Conservation (phyloP, 495 filamentous ascomycete genomes). For the Penicillium paxilli region DNA sequence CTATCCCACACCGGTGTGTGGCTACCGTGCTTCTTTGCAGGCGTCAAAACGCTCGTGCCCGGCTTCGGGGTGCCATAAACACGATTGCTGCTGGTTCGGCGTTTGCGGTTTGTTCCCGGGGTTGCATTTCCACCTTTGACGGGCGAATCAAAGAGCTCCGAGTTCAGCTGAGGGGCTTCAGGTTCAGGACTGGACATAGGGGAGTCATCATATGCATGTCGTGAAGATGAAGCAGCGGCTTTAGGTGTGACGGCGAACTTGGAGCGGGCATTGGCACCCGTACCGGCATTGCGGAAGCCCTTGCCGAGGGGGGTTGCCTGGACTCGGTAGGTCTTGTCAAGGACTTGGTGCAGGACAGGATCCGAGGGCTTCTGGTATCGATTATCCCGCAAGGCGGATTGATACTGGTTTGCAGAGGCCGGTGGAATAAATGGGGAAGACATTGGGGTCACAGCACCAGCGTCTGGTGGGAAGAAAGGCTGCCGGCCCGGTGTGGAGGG, state of each 20-base stretch:
- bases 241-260: constrained; percentile 42
- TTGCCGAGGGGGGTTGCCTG: constrained; percentile 82
- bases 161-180: constrained; percentile 75
- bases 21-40: constrained; percentile 38
- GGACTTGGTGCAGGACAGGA: constrained; percentile 79
- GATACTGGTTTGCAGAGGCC: constrained; percentile 35
- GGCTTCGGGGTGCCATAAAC: constrained; percentile 55
- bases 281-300: constrained; percentile 23
- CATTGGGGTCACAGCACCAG: constrained; percentile 34
- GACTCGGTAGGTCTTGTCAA: constrained; percentile 91
- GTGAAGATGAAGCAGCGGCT: constrained; percentile 21
- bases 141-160: constrained; percentile 85
- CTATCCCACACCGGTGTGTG: constrained; percentile 60
- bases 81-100: constrained; percentile 34
- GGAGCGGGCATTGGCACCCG: constrained; percentile 28
- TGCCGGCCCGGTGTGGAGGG: constrained; percentile 42
- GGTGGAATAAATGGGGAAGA: constrained; percentile 55
- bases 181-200: constrained; percentile 77
- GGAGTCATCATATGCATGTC: constrained; percentile 46
- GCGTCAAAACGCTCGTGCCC: constrained; percentile 78
- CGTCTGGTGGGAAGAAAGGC: constrained; percentile 25
- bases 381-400: constrained; percentile 31
- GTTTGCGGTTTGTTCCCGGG: constrained; percentile 38
- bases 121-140: constrained; percentile 31
- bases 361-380: constrained; percentile 52